A percentile compares a stretch with the other conserved stretches of the same genome.
Conservation (phyloP, 129 eudicot species). For the Scalesia atractyloides region DNA sequence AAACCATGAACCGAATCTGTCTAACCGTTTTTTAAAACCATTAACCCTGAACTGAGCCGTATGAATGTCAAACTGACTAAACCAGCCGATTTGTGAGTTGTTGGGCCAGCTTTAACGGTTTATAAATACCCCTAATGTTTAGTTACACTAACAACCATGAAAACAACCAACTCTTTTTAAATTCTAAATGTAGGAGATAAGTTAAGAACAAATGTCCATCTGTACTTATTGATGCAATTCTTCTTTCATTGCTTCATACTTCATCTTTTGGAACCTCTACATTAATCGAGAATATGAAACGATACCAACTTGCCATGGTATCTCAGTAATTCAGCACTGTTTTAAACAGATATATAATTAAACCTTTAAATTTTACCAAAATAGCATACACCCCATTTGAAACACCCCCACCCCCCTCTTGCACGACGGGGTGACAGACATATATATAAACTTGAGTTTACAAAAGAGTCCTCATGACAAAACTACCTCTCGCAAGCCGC, state of each 20-base stretch:
- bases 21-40: background rate
- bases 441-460: conserved; percentile 9
- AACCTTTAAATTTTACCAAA: background rate
- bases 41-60: background rate
- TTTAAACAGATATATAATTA: background rate
- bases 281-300: background rate
- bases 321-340: background rate
- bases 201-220: background rate
- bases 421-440: background rate
- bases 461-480: conserved; percentile 7
- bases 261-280: background rate
- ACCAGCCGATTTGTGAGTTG: background rate
- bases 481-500: conserved; percentile 5
- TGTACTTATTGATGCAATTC: background rate
- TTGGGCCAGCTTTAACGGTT: background rate
- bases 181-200: background rate
- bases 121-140: background rate
- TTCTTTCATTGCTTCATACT: background rate
- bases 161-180: background rate
- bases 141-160: too few relatives aligned
- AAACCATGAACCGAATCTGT: background rate
- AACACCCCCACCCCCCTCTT: background rate
- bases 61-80: background rate
- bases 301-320: background rate
- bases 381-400: background rate